phyloP scores from a whole-genome alignment of 2,329 filamentous ascomycete species.

The Tolypocladium sp. region DNA sequence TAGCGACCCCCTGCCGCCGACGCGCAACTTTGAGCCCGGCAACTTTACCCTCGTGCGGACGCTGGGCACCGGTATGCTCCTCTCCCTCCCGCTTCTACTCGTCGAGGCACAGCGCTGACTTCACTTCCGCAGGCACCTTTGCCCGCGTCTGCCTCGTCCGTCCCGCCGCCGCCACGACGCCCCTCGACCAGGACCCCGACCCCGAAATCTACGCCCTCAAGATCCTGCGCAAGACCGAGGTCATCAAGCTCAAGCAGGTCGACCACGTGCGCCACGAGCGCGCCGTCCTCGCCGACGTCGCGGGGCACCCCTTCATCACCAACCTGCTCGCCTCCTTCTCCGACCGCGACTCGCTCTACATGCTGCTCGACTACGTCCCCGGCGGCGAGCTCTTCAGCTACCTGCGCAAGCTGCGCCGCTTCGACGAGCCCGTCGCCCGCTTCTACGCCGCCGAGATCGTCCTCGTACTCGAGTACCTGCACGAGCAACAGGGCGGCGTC shows the following conservation, averaged over 20 bases:
- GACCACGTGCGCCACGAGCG: slow-evolving; percentile 82
- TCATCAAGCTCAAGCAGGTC: slow-evolving; percentile 77
- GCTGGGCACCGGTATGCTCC: slow-evolving; percentile 56
- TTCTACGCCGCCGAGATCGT: slow-evolving; percentile 84
- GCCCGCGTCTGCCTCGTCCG: slow-evolving; percentile 73
- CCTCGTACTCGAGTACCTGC: slow-evolving; percentile 69
- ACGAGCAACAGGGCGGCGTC: slow-evolving; percentile 67
- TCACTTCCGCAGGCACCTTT: slow-evolving; percentile 50
- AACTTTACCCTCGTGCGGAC: slow-evolving; percentile 71
- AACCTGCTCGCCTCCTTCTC: slow-evolving; percentile 71
- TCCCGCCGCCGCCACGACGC: slow-evolving; percentile 40
- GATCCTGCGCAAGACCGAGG: slow-evolving; percentile 63
- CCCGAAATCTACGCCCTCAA: slow-evolving; percentile 67
- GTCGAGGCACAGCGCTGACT: no score
- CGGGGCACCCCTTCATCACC: slow-evolving; percentile 77
- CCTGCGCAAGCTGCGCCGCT: slow-evolving; percentile 65
- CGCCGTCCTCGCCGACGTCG: slow-evolving; percentile 65
- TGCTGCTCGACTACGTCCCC: slow-evolving; percentile 76
- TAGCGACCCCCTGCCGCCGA: slow-evolving; percentile 13
- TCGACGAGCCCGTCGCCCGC: slow-evolving; percentile 67
- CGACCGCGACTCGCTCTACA: slow-evolving; percentile 69
- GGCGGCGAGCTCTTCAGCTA: slow-evolving; percentile 82
- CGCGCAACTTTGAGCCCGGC: slow-evolving; percentile 20
- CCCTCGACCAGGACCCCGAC: slow-evolving; percentile 23
- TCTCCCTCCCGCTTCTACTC: neutral